Conservation (phyloP, 192 early-diverging fungal genomes). For the Gryganskiella cystojenkinii region DNA sequence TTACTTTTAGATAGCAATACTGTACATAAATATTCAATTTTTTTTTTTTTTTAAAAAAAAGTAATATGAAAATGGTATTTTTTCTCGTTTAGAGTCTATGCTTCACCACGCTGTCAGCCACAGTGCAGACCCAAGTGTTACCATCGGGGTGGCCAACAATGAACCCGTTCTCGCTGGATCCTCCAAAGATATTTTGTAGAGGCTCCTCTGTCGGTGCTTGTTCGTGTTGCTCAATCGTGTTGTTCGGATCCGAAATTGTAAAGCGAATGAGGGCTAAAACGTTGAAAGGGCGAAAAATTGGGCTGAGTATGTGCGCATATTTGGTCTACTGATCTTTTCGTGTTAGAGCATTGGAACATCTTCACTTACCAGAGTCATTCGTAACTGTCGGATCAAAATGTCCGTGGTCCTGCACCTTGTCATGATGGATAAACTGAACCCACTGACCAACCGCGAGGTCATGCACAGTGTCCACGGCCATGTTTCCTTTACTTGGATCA, state of each 20-base stretch:
- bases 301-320: too few species aligned
- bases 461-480: slow-evolving; percentile 63
- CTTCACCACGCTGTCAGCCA: slow-evolving; percentile 38
- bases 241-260: slow-evolving; percentile 32
- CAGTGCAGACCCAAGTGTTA: slow-evolving; percentile 49
- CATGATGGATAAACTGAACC: slow-evolving; percentile 58
- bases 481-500: slow-evolving; percentile 65
- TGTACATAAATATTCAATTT: too few species aligned
- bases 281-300: not conserved
- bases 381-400: slow-evolving; percentile 15
- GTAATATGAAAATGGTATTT: not conserved
- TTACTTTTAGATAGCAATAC: slow-evolving; percentile 66
- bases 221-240: slow-evolving; percentile 24
- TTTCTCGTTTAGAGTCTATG: slow-evolving; percentile 8
- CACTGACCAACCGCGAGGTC: slow-evolving; percentile 61
- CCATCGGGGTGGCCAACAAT: slow-evolving; percentile 52
- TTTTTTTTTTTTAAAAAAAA: not conserved
- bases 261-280: slow-evolving; percentile 19
- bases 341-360: not conserved
- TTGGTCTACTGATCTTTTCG: not conserved
- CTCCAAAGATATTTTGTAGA: slow-evolving; percentile 53
- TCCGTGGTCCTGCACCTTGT: slow-evolving; percentile 7
- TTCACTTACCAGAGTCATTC: not conserved
- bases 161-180: slow-evolving; percentile 64
- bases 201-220: not conserved